These are phyloP conservation scores for Macadamia integrifolia DNA, from an alignment of 164 flowering plant species.

Conservation along the genomic window DNA sequence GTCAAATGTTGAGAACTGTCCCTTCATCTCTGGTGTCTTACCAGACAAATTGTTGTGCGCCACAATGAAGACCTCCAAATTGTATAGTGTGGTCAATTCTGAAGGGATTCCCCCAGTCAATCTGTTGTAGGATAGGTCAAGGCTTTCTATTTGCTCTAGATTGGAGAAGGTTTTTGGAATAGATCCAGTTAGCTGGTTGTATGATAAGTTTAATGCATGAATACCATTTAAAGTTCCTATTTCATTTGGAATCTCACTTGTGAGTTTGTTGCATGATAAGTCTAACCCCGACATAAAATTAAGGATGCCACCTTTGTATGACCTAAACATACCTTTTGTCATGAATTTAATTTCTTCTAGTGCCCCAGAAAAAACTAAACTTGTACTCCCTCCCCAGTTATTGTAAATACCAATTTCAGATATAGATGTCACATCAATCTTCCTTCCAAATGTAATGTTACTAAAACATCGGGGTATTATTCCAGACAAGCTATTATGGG, in stretches of 20 bases:
- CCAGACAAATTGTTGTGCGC: constrained; percentile 22
- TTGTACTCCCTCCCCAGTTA: too few species aligned
- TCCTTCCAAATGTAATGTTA: neutral
- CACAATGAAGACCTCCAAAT: constrained; percentile 12
- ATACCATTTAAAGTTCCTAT: constrained; percentile 11
- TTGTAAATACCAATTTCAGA: too few species aligned
- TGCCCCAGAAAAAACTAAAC: too few species aligned
- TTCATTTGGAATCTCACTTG: constrained; percentile 18
- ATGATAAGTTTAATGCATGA: constrained; percentile 13
- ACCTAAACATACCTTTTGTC: constrained; percentile 2
- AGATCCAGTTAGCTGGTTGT: constrained; percentile 14
- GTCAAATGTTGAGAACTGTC: constrained; percentile 18
- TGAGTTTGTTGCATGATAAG: constrained; percentile 19
- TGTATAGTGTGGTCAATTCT: constrained; percentile 6
- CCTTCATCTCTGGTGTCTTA: neutral
- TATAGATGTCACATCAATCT: too few species aligned
- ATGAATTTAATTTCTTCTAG: constrained; percentile 8
- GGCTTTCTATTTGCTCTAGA: constrained; percentile 15
- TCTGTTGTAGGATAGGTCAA: constrained; percentile 26
- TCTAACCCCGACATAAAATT: constrained; percentile 14
- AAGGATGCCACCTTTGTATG: constrained; percentile 8
- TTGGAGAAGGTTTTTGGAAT: constrained; percentile 15
- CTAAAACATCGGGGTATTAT: neutral
- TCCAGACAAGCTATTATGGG: constrained; percentile 5
- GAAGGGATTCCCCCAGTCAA: constrained; percentile 22